Evolutionary conservation across 2,329 filamentous ascomycete species (phyloP), one percentile per base, ranked within the genome.

Genomic region (Cercospora citrullina): DNA sequence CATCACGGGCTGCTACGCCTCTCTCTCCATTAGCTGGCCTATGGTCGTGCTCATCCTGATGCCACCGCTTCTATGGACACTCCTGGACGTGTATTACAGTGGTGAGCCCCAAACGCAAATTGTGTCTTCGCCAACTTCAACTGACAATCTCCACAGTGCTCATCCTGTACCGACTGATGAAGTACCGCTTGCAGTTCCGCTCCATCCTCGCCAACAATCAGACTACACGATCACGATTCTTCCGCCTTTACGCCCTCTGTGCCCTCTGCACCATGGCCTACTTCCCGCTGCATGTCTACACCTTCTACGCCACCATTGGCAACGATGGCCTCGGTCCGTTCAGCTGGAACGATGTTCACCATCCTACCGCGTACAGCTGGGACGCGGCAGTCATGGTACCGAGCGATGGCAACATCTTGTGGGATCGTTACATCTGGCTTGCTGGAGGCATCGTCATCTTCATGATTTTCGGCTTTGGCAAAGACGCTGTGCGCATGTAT

Each of bases 401-500:
- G 2, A 79, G 82, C 23, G 42, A 78, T 48, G 83, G 85, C 39
- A 9, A 70, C 1, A 79, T 86, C 45, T 76, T 81, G 53, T 85
- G 85, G 68, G 86, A 89, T 73, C 83, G 85, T 31, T 91, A 87
- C 86, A 81, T 86, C 21, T 83, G 85, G 58, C 79, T 90, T 9
- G 81, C 75, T 0, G 80, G 83, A 3, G 86, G 85, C 0, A 83
- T 86, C 67, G 67, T 88, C 28, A 78, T 87, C 12, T 91, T 91
- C 74, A 63, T 85, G n/a, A 86, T 89, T 73, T 90, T 90, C 71
- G 89, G 89, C 8, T 84, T 88, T 16, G 89, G 89, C 31, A 81
- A 80, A 28, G 89, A 91, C 73, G 88, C 88, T 0, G 79, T 81
- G 4, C 79, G 80, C 26, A 84, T 87, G 77, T 90, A 89, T 74